A percentile compares a stretch with the other conserved stretches of the same genome.
Conservation (phyloP, 192 early-diverging fungal genomes). For the Backusella luteola region DNA sequence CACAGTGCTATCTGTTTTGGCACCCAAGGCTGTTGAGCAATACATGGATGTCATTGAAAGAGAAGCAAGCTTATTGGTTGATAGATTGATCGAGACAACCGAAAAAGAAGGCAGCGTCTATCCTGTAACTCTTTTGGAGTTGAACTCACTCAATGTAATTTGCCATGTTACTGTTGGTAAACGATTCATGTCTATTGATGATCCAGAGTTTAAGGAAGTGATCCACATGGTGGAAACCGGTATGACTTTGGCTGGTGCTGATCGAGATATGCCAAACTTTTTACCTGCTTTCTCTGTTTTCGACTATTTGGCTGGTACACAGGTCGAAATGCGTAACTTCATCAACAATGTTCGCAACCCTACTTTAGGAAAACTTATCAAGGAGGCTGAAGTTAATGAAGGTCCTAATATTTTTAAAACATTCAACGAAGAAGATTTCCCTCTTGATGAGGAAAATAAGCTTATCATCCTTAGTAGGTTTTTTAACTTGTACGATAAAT, state of each 20-base stretch:
- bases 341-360: background rate
- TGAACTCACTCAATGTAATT: constrained; percentile 9
- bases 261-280: constrained; percentile 5
- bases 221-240: background rate
- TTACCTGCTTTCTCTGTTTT: background rate
- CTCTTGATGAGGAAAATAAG: background rate
- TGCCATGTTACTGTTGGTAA: background rate
- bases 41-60: background rate
- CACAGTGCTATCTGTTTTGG: background rate
- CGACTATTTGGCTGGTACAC: background rate
- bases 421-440: background rate
- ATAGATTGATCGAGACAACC: background rate
- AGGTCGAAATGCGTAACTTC: background rate
- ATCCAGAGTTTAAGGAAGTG: background rate
- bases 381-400: background rate
- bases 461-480: background rate
- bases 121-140: background rate
- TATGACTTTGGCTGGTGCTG: constrained; percentile 5
- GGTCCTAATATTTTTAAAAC: background rate
- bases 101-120: background rate
- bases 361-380: background rate
- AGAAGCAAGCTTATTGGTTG: background rate
- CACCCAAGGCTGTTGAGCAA: background rate
- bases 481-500: background rate
- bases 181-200: background rate